These are phyloP conservation scores for Ophidiomyces ophidiicola DNA, from an alignment of 2,329 filamentous ascomycete species.

Conservation along the genomic window DNA sequence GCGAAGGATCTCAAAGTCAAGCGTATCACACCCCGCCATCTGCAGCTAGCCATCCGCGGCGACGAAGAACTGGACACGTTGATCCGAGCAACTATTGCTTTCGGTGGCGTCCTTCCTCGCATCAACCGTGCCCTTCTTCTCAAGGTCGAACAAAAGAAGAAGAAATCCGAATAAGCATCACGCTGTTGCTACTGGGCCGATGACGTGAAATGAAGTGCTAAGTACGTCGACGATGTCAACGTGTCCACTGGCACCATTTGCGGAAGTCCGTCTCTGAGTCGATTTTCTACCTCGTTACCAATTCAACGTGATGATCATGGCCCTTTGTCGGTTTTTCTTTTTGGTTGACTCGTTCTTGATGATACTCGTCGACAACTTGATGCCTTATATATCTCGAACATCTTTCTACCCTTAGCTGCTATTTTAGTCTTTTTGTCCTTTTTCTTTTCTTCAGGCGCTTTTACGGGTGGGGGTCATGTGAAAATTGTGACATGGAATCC, in stretches of 20 bases:
- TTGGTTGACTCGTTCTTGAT: slow-evolving; percentile 1
- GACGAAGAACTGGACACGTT: slow-evolving; percentile 97
- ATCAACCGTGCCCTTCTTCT: slow-evolving; percentile 95
- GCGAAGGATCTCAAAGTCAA: slow-evolving; percentile 99
- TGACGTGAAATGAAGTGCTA: too few species aligned
- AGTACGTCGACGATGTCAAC: too few species aligned
- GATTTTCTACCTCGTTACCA: too few species aligned
- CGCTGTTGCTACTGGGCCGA: neutral
- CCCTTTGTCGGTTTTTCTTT: neutral
- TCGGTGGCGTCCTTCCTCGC: slow-evolving; percentile 93
- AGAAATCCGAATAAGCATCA: slow-evolving; percentile 28
- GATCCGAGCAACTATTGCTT: slow-evolving; percentile 94
- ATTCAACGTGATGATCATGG: slow-evolving; percentile 1
- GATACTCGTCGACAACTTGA: slow-evolving; percentile 5
- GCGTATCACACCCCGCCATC: slow-evolving; percentile 94
- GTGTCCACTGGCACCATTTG: too few species aligned
- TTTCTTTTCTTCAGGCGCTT: slow-evolving; percentile 7
- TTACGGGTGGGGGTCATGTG: slow-evolving; percentile 5
- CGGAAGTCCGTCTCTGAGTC: too few species aligned
- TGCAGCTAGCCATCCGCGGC: slow-evolving; percentile 94
- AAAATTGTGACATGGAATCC: slow-evolving; percentile 7
- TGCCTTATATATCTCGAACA: slow-evolving; percentile 7
- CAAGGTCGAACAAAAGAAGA: slow-evolving; percentile 98
- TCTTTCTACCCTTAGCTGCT: neutral
- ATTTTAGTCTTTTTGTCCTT: slow-evolving; percentile 1